Conservation (phyloP, 1,139 yeast genomes). For the Maudiozyma humilis region DNA sequence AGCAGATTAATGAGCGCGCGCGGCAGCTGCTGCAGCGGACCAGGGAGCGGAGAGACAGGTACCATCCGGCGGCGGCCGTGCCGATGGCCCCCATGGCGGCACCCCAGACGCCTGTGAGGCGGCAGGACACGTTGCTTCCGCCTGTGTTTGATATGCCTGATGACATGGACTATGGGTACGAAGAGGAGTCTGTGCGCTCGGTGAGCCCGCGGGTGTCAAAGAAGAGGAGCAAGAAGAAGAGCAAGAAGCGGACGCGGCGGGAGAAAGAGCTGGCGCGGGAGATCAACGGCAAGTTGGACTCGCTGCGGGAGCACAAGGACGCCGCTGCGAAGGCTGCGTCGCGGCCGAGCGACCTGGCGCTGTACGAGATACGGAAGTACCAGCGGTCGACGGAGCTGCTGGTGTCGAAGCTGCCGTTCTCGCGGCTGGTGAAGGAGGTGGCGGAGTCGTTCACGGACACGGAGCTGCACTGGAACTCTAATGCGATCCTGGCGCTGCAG, state of each 20-base stretch:
- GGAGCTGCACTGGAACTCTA: slow-evolving; percentile 79
- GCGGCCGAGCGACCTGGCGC: slow-evolving; percentile 66
- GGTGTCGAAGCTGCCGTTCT: slow-evolving; percentile 82
- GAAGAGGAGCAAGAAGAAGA: background rate
- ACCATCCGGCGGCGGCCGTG: slow-evolving; percentile 10
- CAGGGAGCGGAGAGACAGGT: slow-evolving; percentile 23
- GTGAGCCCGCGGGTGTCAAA: too few relatives aligned
- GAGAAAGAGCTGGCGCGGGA: slow-evolving; percentile 3
- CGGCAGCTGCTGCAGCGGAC: slow-evolving; percentile 25
- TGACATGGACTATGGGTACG: background rate
- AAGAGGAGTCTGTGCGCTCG: too few relatives aligned
- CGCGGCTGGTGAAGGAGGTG: slow-evolving; percentile 70
- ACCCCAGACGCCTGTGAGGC: background rate
- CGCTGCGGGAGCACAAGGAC: slow-evolving; percentile 7
- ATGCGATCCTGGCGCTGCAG: slow-evolving; percentile 80
- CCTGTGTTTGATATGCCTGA: background rate
- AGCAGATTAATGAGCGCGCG: slow-evolving; percentile 27
- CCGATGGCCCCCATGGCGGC: background rate
- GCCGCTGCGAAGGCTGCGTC: slow-evolving; percentile 42
- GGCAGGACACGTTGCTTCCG: background rate
- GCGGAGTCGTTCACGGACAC: slow-evolving; percentile 58
- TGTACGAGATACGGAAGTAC: slow-evolving; percentile 69
- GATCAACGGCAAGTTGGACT: slow-evolving; percentile 9
- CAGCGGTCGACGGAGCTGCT: slow-evolving; percentile 74
- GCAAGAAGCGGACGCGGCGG: slow-evolving; percentile 5